A percentile compares a stretch with the other conserved stretches of the same genome.
Evolutionary conservation across 2,329 filamentous ascomycete species (phyloP).

Genomic region (Hypomyces rosellus): DNA sequence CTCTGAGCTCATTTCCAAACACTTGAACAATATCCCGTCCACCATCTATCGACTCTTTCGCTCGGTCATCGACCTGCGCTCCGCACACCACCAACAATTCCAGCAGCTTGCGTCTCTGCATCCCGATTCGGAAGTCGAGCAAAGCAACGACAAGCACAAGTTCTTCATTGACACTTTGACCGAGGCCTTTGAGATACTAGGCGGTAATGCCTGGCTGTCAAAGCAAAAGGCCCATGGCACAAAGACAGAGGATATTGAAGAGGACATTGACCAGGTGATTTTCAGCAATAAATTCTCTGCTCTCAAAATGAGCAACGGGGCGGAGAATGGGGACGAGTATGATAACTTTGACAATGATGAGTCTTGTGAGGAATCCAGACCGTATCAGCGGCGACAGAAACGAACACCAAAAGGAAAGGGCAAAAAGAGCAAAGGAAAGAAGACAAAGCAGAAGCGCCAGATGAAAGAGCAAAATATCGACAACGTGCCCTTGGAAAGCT

Average conservation of each 20-base stretch:
- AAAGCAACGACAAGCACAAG: slow-evolving; percentile 34
- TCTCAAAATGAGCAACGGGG: slow-evolving; percentile 7
- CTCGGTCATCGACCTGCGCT: slow-evolving; percentile 32
- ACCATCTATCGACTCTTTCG: slow-evolving; percentile 30
- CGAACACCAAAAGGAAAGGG: slow-evolving; percentile 1
- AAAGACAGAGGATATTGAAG: slow-evolving; percentile 17
- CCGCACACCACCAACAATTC: slow-evolving; percentile 23
- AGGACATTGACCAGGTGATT: slow-evolving; percentile 14
- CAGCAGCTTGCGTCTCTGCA: slow-evolving; percentile 24
- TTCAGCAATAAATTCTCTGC: slow-evolving; percentile 15
- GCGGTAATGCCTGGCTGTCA: slow-evolving; percentile 23
- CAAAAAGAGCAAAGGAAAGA: slow-evolving; percentile 15
- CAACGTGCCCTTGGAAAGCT: slow-evolving; percentile 38
- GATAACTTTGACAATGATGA: neutral
- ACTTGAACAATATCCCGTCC: slow-evolving; percentile 26
- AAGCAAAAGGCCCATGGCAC: slow-evolving; percentile 10
- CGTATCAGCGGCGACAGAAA: neutral
- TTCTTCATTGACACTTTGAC: slow-evolving; percentile 37
- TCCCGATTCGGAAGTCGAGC: slow-evolving; percentile 29
- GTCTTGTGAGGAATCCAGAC: neutral
- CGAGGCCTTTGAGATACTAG: slow-evolving; percentile 29
- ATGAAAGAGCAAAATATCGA: slow-evolving; percentile 20
- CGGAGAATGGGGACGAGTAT: slow-evolving; percentile 10
- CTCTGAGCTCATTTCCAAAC: slow-evolving; percentile 33
- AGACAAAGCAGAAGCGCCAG: slow-evolving; percentile 6